Evolutionary conservation across 345 rosid genomes (phyloP).

Genomic region (Xanthoceras sorbifolium): DNA sequence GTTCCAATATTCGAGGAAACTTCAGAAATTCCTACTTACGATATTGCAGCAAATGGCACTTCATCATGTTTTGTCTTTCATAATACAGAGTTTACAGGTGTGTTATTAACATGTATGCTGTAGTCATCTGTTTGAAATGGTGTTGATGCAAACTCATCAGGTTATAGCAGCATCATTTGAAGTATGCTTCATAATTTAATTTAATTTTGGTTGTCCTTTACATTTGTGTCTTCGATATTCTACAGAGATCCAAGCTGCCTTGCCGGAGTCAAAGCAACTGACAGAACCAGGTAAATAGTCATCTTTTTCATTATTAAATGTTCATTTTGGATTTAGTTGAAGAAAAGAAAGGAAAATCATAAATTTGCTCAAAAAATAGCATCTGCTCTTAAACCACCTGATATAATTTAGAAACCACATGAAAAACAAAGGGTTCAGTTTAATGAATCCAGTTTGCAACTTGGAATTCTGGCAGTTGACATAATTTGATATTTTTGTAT

Average conservation of each 20-base stretch:
- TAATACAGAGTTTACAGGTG: conserved; percentile 37
- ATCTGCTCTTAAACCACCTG: neutral
- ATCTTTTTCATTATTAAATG: neutral
- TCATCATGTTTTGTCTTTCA: conserved; percentile 28
- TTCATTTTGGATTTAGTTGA: neutral
- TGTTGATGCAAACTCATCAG: neutral
- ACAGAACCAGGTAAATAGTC: conserved; percentile 19
- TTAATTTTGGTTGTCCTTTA: neutral
- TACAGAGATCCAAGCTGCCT: conserved; percentile 19
- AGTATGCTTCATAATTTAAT: neutral
- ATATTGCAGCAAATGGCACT: conserved; percentile 28
- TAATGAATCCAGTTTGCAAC: neutral
- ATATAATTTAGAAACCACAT: neutral
- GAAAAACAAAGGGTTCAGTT: neutral
- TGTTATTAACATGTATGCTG: conserved; percentile 15
- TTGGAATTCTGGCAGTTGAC: neutral
- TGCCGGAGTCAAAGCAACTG: conserved; percentile 8
- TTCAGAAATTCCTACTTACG: conserved; percentile 32
- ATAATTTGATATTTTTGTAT: neutral
- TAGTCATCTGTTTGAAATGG: too few relatives aligned
- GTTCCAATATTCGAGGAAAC: conserved; percentile 27
- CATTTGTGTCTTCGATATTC: neutral
- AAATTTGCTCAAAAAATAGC: neutral
- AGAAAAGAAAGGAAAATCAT: neutral
- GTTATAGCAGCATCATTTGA: neutral